phyloP scores from a whole-genome alignment of 1,139 yeast species.

The Debaryomyces robertsiae region DNA sequence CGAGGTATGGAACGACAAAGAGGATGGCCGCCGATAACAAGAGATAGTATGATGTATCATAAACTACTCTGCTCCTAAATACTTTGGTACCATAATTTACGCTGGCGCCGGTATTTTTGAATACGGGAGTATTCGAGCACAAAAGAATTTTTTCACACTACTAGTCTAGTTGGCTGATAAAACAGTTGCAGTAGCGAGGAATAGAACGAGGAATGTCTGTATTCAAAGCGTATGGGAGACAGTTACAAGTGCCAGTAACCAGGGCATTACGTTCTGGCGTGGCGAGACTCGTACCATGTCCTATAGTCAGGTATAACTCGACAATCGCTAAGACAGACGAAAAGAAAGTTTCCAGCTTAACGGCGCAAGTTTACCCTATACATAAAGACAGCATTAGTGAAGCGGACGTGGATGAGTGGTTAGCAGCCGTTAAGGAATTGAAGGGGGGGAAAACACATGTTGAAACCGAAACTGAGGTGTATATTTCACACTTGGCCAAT shows the following conservation, averaged over 20 bases:
- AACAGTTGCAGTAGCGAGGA: neutral
- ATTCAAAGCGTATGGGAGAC: slow-evolving; percentile 17
- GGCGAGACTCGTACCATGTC: slow-evolving; percentile 1
- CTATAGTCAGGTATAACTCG: slow-evolving; percentile 12
- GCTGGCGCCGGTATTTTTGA: slow-evolving; percentile 2
- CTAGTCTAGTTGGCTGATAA: slow-evolving; percentile 1
- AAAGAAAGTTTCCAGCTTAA: slow-evolving; percentile 22
- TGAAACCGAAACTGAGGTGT: slow-evolving; percentile 47
- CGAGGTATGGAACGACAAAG: too few species aligned
- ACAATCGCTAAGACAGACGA: slow-evolving; percentile 6
- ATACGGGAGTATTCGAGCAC: slow-evolving; percentile 2
- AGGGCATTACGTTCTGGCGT: slow-evolving; percentile 5
- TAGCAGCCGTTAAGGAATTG: slow-evolving; percentile 59
- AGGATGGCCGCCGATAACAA: too few species aligned
- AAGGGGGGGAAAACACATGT: slow-evolving; percentile 40
- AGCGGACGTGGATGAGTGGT: slow-evolving; percentile 67
- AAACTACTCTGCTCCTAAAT: too few species aligned
- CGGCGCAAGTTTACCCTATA: slow-evolving; percentile 44
- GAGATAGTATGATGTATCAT: too few species aligned
- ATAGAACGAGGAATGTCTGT: slow-evolving; percentile 12
- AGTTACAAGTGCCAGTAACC: slow-evolving; percentile 9
- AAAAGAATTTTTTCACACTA: slow-evolving; percentile 6
- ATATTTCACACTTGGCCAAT: slow-evolving; percentile 40
- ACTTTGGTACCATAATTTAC: slow-evolving; percentile 3
- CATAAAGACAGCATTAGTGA: slow-evolving; percentile 47